phyloP scores from a whole-genome alignment of 23 red algal genomes.

The Gracilaria domingensis region DNA sequence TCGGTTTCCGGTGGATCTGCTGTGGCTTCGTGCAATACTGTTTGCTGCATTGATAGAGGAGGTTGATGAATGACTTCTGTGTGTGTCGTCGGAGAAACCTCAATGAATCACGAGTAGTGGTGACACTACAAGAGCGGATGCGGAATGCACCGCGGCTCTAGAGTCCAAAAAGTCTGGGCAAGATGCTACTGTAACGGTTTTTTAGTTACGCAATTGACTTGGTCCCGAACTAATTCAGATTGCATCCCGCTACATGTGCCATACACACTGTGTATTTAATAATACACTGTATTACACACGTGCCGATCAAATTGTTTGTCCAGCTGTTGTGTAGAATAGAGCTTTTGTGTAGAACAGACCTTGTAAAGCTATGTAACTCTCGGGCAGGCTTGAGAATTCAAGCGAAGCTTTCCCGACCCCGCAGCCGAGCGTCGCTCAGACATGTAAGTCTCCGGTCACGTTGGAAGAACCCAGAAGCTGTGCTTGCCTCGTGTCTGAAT shows the following conservation, averaged over 20 bases:
- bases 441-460: background rate
- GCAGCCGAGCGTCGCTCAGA: background rate
- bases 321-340: background rate
- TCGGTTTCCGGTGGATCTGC: slow-evolving; percentile 25
- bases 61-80: background rate
- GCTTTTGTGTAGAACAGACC: background rate
- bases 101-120: too few species aligned
- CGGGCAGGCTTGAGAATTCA: background rate
- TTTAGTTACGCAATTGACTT: background rate
- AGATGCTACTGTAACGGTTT: too few species aligned
- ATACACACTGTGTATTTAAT: too few species aligned
- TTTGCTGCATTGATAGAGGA: slow-evolving; percentile 5
- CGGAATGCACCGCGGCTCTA: too few species aligned
- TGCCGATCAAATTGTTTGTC: background rate
- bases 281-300: background rate
- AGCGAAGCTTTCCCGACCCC: background rate
- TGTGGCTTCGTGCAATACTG: slow-evolving; percentile 6
- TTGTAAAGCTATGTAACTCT: background rate
- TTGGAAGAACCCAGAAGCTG: background rate
- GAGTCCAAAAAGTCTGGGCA: too few species aligned
- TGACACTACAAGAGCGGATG: too few species aligned
- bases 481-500: background rate
- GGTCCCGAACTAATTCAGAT: background rate
- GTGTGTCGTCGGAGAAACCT: background rate
- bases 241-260: background rate